phyloP scores from a whole-genome alignment of 306 rosid species.

The Prunus kanzakura region DNA sequence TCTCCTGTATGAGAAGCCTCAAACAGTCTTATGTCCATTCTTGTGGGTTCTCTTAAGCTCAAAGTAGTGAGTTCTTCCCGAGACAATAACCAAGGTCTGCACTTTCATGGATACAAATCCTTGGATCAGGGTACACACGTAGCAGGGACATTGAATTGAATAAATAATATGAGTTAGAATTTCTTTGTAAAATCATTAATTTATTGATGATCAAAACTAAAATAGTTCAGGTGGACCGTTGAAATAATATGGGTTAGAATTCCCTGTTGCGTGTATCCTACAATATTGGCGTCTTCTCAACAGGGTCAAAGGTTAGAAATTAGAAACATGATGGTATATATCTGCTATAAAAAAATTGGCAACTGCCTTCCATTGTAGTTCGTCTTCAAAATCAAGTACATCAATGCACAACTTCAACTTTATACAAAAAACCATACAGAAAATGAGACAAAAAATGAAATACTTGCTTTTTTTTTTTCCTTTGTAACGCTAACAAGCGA shows the following conservation, averaged over 20 bases:
- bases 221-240: not conserved
- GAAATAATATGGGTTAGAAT: not conserved
- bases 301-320: not conserved
- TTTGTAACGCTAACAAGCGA: not conserved
- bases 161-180: no score
- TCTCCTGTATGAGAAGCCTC: constrained; percentile 19
- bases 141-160: not conserved
- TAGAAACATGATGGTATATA: not conserved
- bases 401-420: constrained; percentile 4
- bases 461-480: not conserved
- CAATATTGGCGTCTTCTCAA: no score
- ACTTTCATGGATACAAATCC: no score
- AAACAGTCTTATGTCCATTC: constrained; percentile 7
- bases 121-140: not conserved
- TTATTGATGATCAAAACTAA: no score
- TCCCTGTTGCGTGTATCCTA: not conserved
- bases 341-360: not conserved
- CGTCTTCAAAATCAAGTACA: not conserved
- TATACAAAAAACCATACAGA: constrained; percentile 16
- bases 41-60: not conserved
- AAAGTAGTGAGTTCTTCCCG: not conserved
- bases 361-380: not conserved
- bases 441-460: not conserved
- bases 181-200: no score
- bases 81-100: no score